Conservation (phyloP, 441 rosid species). For the Erodium chrysanthum region DNA sequence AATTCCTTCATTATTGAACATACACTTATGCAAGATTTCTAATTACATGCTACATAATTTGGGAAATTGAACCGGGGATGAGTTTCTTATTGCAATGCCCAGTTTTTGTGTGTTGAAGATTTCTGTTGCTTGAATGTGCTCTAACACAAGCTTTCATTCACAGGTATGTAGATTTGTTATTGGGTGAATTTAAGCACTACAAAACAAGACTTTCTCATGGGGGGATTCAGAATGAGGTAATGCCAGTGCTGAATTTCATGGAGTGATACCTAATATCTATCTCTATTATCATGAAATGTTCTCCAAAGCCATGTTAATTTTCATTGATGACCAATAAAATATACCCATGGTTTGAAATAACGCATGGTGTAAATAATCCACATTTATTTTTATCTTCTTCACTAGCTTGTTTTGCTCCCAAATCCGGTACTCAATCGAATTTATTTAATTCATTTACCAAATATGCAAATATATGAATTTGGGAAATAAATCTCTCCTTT, state of each 20-base stretch:
- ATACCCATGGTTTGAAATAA: not conserved
- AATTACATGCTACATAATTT: not conserved
- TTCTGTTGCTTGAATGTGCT: constrained; percentile 2
- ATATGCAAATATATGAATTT: not conserved
- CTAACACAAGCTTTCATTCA: constrained; percentile 16
- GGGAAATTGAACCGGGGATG: not conserved
- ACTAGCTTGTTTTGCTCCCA: not conserved
- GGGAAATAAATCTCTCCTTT: not conserved
- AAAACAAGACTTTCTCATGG: constrained; percentile 89
- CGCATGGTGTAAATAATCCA: not conserved
- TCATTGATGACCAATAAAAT: not conserved
- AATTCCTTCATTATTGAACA: not conserved
- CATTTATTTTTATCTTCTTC: not conserved
- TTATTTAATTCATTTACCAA: not conserved
- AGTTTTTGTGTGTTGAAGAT: not conserved
- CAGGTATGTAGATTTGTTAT: constrained; percentile 89
- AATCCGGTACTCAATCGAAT: not conserved
- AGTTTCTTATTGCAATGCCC: not conserved
- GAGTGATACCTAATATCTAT: not conserved
- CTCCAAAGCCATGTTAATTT: not conserved
- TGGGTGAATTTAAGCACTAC: constrained; percentile 93
- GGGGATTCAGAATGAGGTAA: constrained; percentile 83
- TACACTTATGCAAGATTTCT: not conserved
- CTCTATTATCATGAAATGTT: not conserved
- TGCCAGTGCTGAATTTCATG: constrained; percentile 2